Evolutionary conservation across 1,139 yeast species (phyloP).

Genomic region (Suzukiozyma palmioleophila): DNA sequence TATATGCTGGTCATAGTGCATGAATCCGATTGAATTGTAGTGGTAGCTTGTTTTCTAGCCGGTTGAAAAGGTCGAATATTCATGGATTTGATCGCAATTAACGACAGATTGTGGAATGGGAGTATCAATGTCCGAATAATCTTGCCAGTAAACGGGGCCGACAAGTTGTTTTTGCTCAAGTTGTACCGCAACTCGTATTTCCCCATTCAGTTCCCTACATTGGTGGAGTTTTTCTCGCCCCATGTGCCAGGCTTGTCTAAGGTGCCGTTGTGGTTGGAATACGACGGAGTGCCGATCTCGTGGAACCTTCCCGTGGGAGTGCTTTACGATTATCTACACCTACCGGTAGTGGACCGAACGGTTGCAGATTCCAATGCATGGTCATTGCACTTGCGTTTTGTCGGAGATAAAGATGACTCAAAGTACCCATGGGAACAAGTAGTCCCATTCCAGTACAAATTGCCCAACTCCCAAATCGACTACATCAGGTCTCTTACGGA

Average conservation of each 20-base stretch:
- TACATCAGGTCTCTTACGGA: slow-evolving; percentile 35
- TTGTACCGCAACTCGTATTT: slow-evolving; percentile 53
- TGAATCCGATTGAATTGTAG: background rate
- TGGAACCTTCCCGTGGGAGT: slow-evolving; percentile 85
- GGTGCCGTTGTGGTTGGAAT: slow-evolving; percentile 60
- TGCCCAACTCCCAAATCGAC: slow-evolving; percentile 12
- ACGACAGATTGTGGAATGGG: slow-evolving; percentile 52
- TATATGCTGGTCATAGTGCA: background rate
- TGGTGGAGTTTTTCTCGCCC: slow-evolving; percentile 43
- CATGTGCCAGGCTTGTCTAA: slow-evolving; percentile 25
- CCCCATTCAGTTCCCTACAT: slow-evolving; percentile 40
- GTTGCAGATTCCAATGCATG: slow-evolving; percentile 1
- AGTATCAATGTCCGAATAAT: slow-evolving; percentile 41
- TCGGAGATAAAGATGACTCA: slow-evolving; percentile 6
- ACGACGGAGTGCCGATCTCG: slow-evolving; percentile 55
- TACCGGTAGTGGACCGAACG: slow-evolving; percentile 10
- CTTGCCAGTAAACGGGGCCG: slow-evolving; percentile 10
- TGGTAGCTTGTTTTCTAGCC: background rate
- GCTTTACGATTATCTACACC: slow-evolving; percentile 50
- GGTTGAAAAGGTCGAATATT: background rate
- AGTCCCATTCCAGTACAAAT: slow-evolving; percentile 39
- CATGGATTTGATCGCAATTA: slow-evolving; percentile 16
- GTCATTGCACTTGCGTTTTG: background rate
- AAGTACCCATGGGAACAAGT: slow-evolving; percentile 49
- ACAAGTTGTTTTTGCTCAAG: slow-evolving; percentile 18